Percentiles rank a stretch among this genome's conserved stretches.
phyloP scores from a whole-genome alignment of 2,329 filamentous ascomycete species.

The Pseudogymnoascus sp. region DNA sequence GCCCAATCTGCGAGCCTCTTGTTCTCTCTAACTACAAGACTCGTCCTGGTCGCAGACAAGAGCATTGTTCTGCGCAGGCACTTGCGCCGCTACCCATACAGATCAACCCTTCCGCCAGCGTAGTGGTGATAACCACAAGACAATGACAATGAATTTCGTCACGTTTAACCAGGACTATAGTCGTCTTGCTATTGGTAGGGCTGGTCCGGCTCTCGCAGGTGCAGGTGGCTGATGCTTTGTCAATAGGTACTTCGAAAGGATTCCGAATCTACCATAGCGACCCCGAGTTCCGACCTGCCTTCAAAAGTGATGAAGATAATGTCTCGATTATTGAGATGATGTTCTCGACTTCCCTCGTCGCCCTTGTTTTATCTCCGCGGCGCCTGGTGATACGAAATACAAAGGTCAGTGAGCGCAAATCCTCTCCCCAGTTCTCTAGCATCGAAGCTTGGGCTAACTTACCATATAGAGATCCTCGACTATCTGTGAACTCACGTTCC shows the following conservation, averaged over 20 bases:
- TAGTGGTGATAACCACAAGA: constrained; percentile 20
- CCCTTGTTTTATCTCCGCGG: constrained; percentile 82
- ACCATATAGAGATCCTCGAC: constrained; percentile 56
- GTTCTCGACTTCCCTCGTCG: constrained; percentile 94
- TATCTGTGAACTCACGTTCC: constrained; percentile 97
- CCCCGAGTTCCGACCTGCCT: constrained; percentile 80
- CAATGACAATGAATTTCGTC: constrained; percentile 88
- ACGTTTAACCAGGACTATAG: constrained; percentile 99
- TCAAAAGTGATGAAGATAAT: constrained; percentile 89
- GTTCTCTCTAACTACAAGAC: not conserved
- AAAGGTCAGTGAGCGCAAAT: constrained; percentile 51
- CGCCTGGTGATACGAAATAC: constrained; percentile 96
- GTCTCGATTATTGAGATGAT: constrained; percentile 97
- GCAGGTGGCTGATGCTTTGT: constrained; percentile 10
- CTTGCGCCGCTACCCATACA: constrained; percentile 3
- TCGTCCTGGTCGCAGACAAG: not conserved
- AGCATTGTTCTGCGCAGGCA: constrained; percentile 4
- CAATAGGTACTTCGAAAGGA: constrained; percentile 76
- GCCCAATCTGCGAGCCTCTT: not conserved
- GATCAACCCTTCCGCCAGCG: not conserved
- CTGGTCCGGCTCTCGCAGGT: not conserved
- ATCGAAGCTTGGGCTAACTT: not conserved
- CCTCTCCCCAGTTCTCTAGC: not conserved
- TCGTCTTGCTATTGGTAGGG: constrained; percentile 81
- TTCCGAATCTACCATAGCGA: constrained; percentile 97